phyloP scores from a whole-genome alignment of 352 stramenopile species.

The Phytophthora pluvialis region DNA sequence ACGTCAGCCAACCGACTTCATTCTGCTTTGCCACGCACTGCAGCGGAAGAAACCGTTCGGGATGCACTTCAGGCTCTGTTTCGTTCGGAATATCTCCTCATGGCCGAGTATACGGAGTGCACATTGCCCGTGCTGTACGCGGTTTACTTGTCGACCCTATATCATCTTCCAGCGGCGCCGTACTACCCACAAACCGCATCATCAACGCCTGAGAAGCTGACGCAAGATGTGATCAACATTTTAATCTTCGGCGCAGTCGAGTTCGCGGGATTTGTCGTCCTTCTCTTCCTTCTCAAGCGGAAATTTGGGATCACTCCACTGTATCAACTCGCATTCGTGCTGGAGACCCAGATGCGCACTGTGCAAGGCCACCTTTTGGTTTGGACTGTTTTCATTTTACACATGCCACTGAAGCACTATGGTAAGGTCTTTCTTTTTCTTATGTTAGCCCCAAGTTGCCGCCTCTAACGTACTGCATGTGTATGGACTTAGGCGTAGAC shows the following conservation, averaged over 20 bases:
- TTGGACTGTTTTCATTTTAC: conserved; percentile 29
- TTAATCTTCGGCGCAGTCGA: conserved; percentile 28
- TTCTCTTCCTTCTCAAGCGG: conserved; percentile 18
- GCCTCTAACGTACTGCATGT: not conserved
- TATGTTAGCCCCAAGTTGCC: too few relatives aligned
- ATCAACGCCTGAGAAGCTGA: conserved; percentile 13
- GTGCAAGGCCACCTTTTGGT: conserved; percentile 26
- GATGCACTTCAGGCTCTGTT: conserved; percentile 36
- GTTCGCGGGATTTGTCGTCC: conserved; percentile 16
- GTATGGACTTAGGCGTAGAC: conserved; percentile 12
- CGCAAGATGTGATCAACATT: conserved; percentile 17
- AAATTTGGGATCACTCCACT: conserved; percentile 35
- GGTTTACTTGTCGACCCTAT: conserved; percentile 28
- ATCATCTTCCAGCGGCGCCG: conserved; percentile 27
- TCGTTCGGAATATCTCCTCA: conserved; percentile 33
- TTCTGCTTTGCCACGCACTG: not conserved
- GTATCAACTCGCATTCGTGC: conserved; percentile 29
- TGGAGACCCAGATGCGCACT: conserved; percentile 23
- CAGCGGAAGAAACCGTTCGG: conserved; percentile 5
- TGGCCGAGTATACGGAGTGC: conserved; percentile 43
- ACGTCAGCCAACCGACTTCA: not conserved
- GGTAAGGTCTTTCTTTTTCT: conserved; percentile 11
- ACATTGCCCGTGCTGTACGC: conserved; percentile 34
- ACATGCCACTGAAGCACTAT: conserved; percentile 29
- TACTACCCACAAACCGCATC: conserved; percentile 36